Conservation (phyloP, 306 rosid genomes). For the Calophaca sinica region DNA sequence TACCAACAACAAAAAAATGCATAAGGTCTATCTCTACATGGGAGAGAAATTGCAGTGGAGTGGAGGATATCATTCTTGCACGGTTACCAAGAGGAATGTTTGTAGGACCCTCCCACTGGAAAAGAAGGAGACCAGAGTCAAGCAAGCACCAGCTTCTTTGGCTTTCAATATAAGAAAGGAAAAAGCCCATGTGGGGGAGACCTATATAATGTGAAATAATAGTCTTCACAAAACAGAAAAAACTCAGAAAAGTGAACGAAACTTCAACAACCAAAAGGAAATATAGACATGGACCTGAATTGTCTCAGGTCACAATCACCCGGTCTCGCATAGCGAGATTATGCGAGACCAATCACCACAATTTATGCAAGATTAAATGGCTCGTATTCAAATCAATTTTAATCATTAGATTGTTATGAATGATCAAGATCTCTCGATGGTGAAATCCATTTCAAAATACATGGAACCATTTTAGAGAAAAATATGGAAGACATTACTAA, state of each 20-base stretch:
- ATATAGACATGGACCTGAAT: not conserved
- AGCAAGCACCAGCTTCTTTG: conserved; percentile 52
- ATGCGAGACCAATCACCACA: too few species aligned
- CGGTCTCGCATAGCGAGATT: too few species aligned
- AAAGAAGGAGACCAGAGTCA: conserved; percentile 43
- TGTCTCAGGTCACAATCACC: too few species aligned
- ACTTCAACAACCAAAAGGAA: conserved; percentile 1
- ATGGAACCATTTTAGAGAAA: too few species aligned
- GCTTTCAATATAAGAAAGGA: conserved; percentile 52
- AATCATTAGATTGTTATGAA: too few species aligned
- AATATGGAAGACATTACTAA: too few species aligned
- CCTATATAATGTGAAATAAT: conserved; percentile 40
- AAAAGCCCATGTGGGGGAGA: conserved; percentile 39
- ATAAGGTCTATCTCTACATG: conserved; percentile 33
- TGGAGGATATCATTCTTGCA: conserved; percentile 61
- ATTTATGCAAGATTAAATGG: too few species aligned
- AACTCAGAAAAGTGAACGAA: conserved; percentile 22
- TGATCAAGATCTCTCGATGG: too few species aligned
- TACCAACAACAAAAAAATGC: too few species aligned
- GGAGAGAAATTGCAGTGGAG: conserved; percentile 50
- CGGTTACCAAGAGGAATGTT: conserved; percentile 73
- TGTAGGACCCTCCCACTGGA: conserved; percentile 61
- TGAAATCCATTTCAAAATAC: too few species aligned
- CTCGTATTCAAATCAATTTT: too few species aligned
- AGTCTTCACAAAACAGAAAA: conserved; percentile 28